Evolutionary conservation across 2,329 filamentous ascomycete genomes (phyloP), one percentile per base, ranked within the genome.

Genomic region (Ascochyta koolunga): DNA sequence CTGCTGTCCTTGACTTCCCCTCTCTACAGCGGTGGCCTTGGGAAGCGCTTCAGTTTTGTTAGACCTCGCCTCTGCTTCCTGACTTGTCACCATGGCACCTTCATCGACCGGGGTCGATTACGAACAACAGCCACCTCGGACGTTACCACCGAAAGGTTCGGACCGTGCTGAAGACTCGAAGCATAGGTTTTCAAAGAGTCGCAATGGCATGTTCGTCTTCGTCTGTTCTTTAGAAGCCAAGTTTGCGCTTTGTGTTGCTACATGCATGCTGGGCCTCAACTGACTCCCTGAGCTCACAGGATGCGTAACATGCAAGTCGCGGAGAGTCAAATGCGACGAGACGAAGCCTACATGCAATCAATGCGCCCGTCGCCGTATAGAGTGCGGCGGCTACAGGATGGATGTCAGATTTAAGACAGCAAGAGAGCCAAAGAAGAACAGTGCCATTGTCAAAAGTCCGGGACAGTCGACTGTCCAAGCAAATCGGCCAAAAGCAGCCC

Each of bases 251-350:
- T 13, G 15, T 29, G 13, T 33, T 42, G 24, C 37, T 27, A 19
- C 18, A 11, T 27, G 9, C 18, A 11, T 27, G 9, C 5, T 36
- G 3, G 22, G 45, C 16, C 29, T 6, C 21, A 9, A 50, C 58
- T 62, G 44, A 64, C 48, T 38, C 16, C 24, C 31, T 25, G 18
- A 47, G 24, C 13, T 52, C 6, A 36, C 38, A 89, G 87, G 87
- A 64, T 90, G 87, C 73, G 80, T 86, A 60, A 89, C 87, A 51
- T 90, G 87, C 77, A 90, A 89, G 74, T 80, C 84, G 54, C 89
- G 89, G 74, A 80, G 87, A 61, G 76, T 89, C 41, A 89, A 89
- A 74, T 90, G 87, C 75, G 87, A 89, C 70, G 87, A 89, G 74
- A 84, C 82, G 42, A 89, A 89, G 64, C 87, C 86, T 2, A 79